A percentile compares a stretch with the other conserved stretches of the same genome.
Evolutionary conservation across 176 grass and related monocot genomes (phyloP).

Genomic region (Pontederia paniculata): DNA sequence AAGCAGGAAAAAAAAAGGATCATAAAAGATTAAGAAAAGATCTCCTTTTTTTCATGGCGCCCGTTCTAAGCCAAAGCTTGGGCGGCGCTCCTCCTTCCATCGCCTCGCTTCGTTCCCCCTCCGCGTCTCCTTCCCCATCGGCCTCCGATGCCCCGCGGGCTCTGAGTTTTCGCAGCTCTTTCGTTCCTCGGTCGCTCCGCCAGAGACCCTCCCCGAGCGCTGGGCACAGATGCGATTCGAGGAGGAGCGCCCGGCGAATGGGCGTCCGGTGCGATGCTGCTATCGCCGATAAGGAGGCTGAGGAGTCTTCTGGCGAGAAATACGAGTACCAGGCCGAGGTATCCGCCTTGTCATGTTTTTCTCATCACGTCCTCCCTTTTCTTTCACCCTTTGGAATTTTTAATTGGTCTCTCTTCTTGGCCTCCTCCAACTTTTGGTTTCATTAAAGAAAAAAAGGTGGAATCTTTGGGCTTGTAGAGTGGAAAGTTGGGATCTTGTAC

Average conservation of each 20-base stretch:
- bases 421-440: too few relatives aligned
- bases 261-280: slow-evolving; percentile 55
- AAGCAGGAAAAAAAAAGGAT: too few relatives aligned
- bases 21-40: too few relatives aligned
- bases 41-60: neutral
- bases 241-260: slow-evolving; percentile 20
- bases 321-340: slow-evolving; percentile 99
- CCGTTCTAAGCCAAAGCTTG: slow-evolving; percentile 1
- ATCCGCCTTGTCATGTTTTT: neutral
- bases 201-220: neutral
- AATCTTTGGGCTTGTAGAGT: too few relatives aligned
- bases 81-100: neutral
- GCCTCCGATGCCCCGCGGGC: neutral
- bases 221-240: slow-evolving; percentile 33
- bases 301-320: slow-evolving; percentile 52
- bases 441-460: too few relatives aligned
- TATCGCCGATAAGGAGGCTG: slow-evolving; percentile 59
- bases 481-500: too few relatives aligned
- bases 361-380: too few relatives aligned
- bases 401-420: neutral
- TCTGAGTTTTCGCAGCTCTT: neutral
- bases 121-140: neutral
- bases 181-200: neutral
- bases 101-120: neutral
- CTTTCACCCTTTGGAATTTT: neutral